Conservation (phyloP, 148 eudicot species). For the Silene conica region DNA sequence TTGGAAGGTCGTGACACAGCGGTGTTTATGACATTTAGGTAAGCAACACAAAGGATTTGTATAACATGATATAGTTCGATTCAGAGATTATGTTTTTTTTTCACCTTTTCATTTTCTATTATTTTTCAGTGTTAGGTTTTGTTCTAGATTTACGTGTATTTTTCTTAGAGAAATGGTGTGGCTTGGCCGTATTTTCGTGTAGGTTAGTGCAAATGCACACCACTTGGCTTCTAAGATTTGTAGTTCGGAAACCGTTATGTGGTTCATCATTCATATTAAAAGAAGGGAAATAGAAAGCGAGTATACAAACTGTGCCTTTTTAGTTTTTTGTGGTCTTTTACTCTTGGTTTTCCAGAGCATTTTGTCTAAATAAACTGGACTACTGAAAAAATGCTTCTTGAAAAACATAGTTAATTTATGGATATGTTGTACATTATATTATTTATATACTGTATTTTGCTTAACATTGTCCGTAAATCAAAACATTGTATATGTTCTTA, state of each 20-base stretch:
- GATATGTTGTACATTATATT: no score
- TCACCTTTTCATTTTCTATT: not conserved
- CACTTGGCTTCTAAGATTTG: slow-evolving; percentile 23
- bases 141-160: slow-evolving; percentile 26
- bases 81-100: slow-evolving; percentile 48
- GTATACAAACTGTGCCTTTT: not conserved
- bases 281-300: slow-evolving; percentile 16
- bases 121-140: slow-evolving; percentile 14
- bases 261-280: slow-evolving; percentile 20
- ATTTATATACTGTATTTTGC: no score
- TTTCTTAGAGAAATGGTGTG: slow-evolving; percentile 20
- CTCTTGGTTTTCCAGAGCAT: not conserved
- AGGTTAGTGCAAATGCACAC: slow-evolving; percentile 15
- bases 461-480: no score
- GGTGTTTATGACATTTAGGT: slow-evolving; percentile 52
- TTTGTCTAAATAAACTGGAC: no score
- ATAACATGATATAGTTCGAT: slow-evolving; percentile 85
- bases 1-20: slow-evolving; percentile 42
- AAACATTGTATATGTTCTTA: no score
- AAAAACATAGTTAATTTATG: no score
- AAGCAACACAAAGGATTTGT: slow-evolving; percentile 40
- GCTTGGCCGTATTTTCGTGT: slow-evolving; percentile 21
- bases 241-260: slow-evolving; percentile 22
- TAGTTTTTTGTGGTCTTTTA: not conserved
- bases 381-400: no score